Base-by-base conservation (phyloP, 495 filamentous ascomycete genomes). In the Xylaria sp. region DNA sequence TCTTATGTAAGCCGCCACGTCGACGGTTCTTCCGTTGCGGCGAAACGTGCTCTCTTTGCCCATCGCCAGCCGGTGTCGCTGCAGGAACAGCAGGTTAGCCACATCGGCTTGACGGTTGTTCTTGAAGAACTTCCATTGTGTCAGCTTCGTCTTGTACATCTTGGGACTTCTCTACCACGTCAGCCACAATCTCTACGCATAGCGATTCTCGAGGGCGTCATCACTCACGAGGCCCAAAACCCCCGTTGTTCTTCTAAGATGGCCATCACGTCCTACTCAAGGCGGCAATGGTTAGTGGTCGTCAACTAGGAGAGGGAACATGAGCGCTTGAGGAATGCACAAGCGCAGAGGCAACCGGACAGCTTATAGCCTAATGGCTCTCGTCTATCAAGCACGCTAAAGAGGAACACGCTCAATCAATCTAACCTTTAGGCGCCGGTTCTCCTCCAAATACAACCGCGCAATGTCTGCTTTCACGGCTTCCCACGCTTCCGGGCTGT, bases 181-280 rank as follows among this genome's bases (percentile, higher is more conserved):
- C 48, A 69, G 67, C 44, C 29, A 29, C 24, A 31, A 19, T 61
- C 50, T 26, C 35, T 40, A 61, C 24, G 17, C 41, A 33, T 62
- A n/a, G 65, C 53, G 8, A 55, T 40, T 53, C 4, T 41, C 35
- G 6, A 4, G 15, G 37, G 15, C 7, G 43, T 24, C 43, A 52
- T 46, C 57, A 76, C 77, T 78, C 76, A 78, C 77, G 77, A 78
- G 71, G 77, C 77, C 43, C 67, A 75, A 61, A 78, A 78, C 9
- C 73, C 75, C 67, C 68, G 73, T 53, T 67, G 59, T 81, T 97
- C 94, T 77, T 99, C 96, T 95, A 99, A 97, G 79, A 99, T 99
- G 81, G 98, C 97, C 97, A 99, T 99, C 78, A 99, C 77, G 71
- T 78, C 77, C 73, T 70, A 35, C 19, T 14, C 58, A 21, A 50